These are phyloP conservation scores for Flaveria ramosissima DNA, from an alignment of 129 eudicot species.

Conservation along the genomic window DNA sequence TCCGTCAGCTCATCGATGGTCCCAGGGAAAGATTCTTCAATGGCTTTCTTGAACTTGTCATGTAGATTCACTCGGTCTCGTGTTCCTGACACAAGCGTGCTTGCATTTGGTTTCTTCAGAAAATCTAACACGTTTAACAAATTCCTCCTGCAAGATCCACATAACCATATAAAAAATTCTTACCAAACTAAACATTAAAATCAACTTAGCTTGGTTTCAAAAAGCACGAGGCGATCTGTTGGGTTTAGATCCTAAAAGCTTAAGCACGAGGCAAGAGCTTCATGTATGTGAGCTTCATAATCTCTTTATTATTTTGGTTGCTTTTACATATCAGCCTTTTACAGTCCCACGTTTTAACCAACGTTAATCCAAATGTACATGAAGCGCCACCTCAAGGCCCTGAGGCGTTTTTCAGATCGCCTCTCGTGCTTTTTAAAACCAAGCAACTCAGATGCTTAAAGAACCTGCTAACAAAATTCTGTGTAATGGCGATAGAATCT, in stretches of 20 bases:
- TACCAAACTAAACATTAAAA: not conserved
- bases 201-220: not conserved
- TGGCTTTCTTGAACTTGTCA: constrained; percentile 80
- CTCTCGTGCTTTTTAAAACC: not conserved
- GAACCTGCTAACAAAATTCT: constrained; percentile 96
- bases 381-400: not conserved
- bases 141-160: constrained; percentile 71
- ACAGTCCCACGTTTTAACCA: too few species aligned
- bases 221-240: not conserved
- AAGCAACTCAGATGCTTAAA: not conserved
- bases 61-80: constrained; percentile 81
- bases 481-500: constrained; percentile 94
- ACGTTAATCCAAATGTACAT: not conserved
- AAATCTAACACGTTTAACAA: constrained; percentile 81
- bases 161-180: not conserved
- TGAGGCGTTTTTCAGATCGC: too few species aligned
- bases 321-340: too few species aligned
- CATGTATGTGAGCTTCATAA: not conserved
- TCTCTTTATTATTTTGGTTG: too few species aligned
- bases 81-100: constrained; percentile 87
- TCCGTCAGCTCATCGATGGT: constrained; percentile 51
- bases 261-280: not conserved
- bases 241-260: not conserved
- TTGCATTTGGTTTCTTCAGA: constrained; percentile 82
- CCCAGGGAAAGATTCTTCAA: constrained; percentile 71